phyloP scores from a whole-genome alignment of 257 asterid species.

The Sherardia arvensis region DNA sequence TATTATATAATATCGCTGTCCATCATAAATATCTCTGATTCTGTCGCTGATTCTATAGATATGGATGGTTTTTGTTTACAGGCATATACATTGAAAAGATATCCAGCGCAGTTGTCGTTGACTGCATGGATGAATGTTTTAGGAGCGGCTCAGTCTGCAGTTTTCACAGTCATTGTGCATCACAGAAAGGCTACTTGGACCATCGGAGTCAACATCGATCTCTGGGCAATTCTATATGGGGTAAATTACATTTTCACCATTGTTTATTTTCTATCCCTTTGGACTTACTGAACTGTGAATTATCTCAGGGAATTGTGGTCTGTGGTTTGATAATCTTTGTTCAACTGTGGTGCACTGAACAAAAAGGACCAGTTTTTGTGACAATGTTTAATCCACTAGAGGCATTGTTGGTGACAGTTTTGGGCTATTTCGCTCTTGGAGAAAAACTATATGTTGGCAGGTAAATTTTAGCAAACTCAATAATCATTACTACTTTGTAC shows the following conservation, averaged over 20 bases:
- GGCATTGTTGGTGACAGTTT: slow-evolving; percentile 41
- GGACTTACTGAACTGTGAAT: too few species aligned
- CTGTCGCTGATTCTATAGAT: too few species aligned
- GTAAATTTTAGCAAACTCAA: slow-evolving; percentile 15
- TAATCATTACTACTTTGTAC: too few species aligned
- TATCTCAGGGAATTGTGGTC: slow-evolving; percentile 46
- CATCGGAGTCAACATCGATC: slow-evolving; percentile 58
- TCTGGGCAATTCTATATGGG: slow-evolving; percentile 61
- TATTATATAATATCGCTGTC: too few species aligned
- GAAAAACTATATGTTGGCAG: slow-evolving; percentile 62
- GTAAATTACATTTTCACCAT: slow-evolving; percentile 13
- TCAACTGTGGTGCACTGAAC: slow-evolving; percentile 63
- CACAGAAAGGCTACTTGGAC: slow-evolving; percentile 55
- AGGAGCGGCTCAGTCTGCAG: slow-evolving; percentile 79
- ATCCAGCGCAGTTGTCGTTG: slow-evolving; percentile 70
- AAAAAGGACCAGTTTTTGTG: slow-evolving; percentile 70
- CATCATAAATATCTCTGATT: too few species aligned
- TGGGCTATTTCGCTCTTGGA: slow-evolving; percentile 55
- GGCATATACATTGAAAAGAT: slow-evolving; percentile 59
- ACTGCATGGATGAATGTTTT: slow-evolving; percentile 64
- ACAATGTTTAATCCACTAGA: slow-evolving; percentile 69
- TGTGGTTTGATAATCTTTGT: slow-evolving; percentile 47
- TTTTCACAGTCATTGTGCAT: slow-evolving; percentile 43
- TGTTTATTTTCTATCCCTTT: too few species aligned
- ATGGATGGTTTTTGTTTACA: slow-evolving; percentile 17